phyloP scores from a whole-genome alignment of 345 rosid genomes.

The Moricandia arvensis region DNA sequence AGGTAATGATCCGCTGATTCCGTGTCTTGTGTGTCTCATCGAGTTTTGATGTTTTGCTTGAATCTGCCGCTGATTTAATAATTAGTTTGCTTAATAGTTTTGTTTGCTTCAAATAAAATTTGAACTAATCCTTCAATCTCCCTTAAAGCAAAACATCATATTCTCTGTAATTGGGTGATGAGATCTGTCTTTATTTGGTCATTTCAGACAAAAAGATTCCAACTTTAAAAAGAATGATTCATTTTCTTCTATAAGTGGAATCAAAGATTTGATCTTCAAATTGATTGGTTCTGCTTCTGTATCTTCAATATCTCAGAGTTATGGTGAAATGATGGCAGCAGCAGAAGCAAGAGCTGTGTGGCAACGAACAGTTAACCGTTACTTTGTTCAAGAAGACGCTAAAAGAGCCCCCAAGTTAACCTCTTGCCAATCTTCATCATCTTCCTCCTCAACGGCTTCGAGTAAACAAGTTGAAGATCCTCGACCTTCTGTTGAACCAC shows the following conservation, averaged over 20 bases:
- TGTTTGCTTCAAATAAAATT: neutral
- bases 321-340: conserved; percentile 64
- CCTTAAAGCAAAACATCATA: conserved; percentile 30
- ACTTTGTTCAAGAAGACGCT: conserved; percentile 97
- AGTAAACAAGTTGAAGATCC: conserved; percentile 58
- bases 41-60: conserved; percentile 1
- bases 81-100: neutral
- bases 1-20: neutral
- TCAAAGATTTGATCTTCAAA: neutral
- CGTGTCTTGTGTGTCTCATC: neutral
- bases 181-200: conserved; percentile 22
- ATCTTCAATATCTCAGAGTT: conserved; percentile 10
- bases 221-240: conserved; percentile 10
- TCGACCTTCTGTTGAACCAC: conserved; percentile 46
- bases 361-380: conserved; percentile 92
- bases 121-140: conserved; percentile 26
- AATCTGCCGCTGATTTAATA: neutral
- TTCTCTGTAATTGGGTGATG: conserved; percentile 22
- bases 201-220: conserved; percentile 27
- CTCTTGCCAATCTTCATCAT: conserved; percentile 73
- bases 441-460: conserved; percentile 50
- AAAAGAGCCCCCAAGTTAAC: conserved; percentile 95
- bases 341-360: conserved; percentile 90
- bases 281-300: neutral
- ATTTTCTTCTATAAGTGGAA: conserved; percentile 13